Conservation (phyloP, 164 flowering plant species). For the Hamamelis virginiana region DNA sequence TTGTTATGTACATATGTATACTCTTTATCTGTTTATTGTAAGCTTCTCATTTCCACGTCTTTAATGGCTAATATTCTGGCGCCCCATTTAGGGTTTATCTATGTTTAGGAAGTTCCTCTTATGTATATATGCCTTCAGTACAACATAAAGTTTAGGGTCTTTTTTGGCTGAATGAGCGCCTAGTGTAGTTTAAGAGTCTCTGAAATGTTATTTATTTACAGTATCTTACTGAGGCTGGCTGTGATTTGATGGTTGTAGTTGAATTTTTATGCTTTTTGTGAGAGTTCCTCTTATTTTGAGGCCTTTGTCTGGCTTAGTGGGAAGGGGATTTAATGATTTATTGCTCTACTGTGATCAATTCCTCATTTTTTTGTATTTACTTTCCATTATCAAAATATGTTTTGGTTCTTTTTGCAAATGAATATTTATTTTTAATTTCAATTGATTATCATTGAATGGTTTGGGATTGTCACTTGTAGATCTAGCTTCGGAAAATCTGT, state of each 20-base stretch:
- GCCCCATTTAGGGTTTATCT: not conserved
- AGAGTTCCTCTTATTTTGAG: not conserved
- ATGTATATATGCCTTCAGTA: not conserved
- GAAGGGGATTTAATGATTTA: not conserved
- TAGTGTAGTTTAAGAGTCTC: not conserved
- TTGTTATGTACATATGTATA: not conserved
- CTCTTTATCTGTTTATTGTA: no score
- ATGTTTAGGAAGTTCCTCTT: not conserved
- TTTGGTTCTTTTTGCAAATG: not conserved
- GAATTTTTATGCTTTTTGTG: not conserved
- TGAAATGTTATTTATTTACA: no score
- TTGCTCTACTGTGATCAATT: not conserved
- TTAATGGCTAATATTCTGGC: no score
- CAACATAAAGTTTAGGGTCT: not conserved
- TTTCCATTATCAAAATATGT: not conserved
- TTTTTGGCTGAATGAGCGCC: not conserved
- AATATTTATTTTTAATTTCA: not conserved
- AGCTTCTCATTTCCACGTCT: no score
- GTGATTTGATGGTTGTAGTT: not conserved
- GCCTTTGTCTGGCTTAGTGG: not conserved
- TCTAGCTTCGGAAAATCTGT: slow-evolving; percentile 17
- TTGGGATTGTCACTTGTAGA: slow-evolving; percentile 9
- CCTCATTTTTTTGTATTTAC: not conserved
- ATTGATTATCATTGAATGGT: no score
- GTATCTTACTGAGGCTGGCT: no score